Evolutionary conservation across 768 basidiomycete species (phyloP).

Genomic region (Agaricus sinodeliciosus): DNA sequence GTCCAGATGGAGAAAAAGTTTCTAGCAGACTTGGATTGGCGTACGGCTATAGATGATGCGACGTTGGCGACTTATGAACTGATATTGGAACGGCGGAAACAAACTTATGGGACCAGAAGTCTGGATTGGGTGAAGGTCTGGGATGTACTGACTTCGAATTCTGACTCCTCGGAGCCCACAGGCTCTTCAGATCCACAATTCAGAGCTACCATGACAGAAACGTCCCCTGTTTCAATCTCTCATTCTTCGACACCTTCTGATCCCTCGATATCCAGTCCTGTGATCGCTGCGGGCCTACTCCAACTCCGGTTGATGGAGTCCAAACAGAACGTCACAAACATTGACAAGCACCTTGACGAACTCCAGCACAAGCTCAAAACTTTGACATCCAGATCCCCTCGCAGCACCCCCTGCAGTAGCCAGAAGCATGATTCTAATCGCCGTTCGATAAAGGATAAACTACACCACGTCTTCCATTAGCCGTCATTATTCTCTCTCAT

Average conservation of each 20-base stretch:
- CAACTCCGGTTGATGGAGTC: conserved; percentile 4
- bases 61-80: conserved; percentile 6
- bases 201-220: background rate
- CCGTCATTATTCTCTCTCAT: background rate
- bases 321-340: background rate
- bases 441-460: conserved; percentile 2
- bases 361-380: conserved; percentile 5
- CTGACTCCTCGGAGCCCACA: background rate
- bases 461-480: conserved; percentile 3
- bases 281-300: conserved; percentile 1
- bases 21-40: conserved; percentile 5
- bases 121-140: background rate
- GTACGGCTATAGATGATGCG: conserved; percentile 7
- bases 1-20: conserved; percentile 5
- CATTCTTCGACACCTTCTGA: background rate
- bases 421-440: background rate
- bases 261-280: background rate
- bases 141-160: background rate
- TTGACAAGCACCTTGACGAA: conserved; percentile 5
- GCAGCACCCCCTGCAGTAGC: background rate
- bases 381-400: background rate
- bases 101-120: background rate
- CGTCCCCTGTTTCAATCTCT: background rate
- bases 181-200: background rate
- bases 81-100: conserved; percentile 1